A percentile compares a stretch with the other conserved stretches of the same genome.
Evolutionary conservation across 2,329 filamentous ascomycete genomes (phyloP).

Genomic region (Claviceps sp.): DNA sequence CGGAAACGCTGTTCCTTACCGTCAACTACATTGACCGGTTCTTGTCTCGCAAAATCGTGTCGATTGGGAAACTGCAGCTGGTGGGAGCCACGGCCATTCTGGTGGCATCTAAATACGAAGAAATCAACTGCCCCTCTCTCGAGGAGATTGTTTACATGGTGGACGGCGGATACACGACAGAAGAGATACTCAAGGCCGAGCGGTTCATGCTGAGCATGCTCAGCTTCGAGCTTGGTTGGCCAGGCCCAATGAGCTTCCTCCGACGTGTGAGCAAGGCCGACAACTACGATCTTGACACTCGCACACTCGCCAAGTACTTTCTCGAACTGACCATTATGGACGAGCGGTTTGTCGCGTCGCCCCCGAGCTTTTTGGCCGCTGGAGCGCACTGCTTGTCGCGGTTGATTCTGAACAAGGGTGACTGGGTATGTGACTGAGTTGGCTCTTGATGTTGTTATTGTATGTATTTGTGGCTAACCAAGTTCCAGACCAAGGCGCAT

Average conservation of each 20-base stretch:
- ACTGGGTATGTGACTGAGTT: conserved; percentile 56
- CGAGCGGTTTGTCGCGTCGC: conserved; percentile 84
- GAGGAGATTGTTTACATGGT: conserved; percentile 98
- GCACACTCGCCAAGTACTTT: conserved; percentile 95
- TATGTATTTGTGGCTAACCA: neutral
- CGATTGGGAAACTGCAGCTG: conserved; percentile 85
- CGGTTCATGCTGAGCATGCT: conserved; percentile 97
- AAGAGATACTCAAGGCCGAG: conserved; percentile 94
- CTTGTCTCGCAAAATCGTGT: conserved; percentile 86
- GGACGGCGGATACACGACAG: conserved; percentile 73
- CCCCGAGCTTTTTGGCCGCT: conserved; percentile 81
- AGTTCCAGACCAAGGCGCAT: conserved; percentile 57
- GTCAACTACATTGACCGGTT: conserved; percentile 98
- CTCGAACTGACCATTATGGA: conserved; percentile 96
- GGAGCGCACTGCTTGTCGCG: conserved; percentile 87
- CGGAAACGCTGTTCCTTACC: conserved; percentile 86
- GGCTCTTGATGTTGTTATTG: neutral
- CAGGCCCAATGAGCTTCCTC: conserved; percentile 98
- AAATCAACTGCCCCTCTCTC: conserved; percentile 94
- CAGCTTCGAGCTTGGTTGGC: conserved; percentile 89
- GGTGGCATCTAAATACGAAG: conserved; percentile 94
- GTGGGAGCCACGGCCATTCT: conserved; percentile 94
- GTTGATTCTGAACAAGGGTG: conserved; percentile 77
- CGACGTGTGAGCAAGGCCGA: conserved; percentile 96
- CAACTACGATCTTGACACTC: conserved; percentile 90